Conservation (phyloP, 805 yeast species). For the Zygosaccharomyces gambellarensis region DNA sequence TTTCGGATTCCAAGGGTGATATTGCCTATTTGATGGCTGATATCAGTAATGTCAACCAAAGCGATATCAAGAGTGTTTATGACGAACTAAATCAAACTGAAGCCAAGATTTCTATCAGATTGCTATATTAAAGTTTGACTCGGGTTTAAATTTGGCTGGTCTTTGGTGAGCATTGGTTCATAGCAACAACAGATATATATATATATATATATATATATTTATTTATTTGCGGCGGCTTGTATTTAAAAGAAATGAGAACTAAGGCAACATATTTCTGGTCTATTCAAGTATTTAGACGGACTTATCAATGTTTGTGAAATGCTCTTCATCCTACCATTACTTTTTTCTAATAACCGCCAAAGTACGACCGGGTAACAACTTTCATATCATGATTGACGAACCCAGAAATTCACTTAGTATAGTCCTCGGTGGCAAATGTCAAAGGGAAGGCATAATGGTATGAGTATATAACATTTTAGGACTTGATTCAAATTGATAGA, state of each 20-base stretch:
- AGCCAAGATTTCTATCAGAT: conserved; percentile 84
- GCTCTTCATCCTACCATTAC: too few relatives aligned
- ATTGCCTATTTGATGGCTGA: conserved; percentile 98
- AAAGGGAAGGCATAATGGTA: conserved; percentile 2
- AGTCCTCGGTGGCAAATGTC: conserved; percentile 23
- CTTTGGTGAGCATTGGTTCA: not conserved
- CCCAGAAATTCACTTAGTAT: not conserved
- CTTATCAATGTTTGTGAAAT: too few relatives aligned
- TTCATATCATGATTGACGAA: not conserved
- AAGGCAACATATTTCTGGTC: too few relatives aligned
- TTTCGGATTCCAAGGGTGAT: conserved; percentile 93
- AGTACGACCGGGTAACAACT: not conserved
- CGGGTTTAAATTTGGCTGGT: not conserved
- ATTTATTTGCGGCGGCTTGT: too few relatives aligned
- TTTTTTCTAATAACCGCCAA: not conserved
- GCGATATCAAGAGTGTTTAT: conserved; percentile 79
- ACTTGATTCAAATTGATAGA: not conserved
- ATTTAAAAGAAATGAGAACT: too few relatives aligned
- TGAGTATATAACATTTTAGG: not conserved
- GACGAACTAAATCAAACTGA: conserved; percentile 85
- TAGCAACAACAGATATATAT: not conserved
- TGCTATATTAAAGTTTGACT: conserved; percentile 55
- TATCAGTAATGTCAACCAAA: conserved; percentile 74
- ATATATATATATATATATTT: not conserved
- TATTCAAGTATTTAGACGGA: too few relatives aligned